Evolutionary conservation across 1,284 basidiomycete genomes (phyloP), one percentile per base, ranked within the genome.

Genomic region (Cutaneotrichosporon sp.): DNA sequence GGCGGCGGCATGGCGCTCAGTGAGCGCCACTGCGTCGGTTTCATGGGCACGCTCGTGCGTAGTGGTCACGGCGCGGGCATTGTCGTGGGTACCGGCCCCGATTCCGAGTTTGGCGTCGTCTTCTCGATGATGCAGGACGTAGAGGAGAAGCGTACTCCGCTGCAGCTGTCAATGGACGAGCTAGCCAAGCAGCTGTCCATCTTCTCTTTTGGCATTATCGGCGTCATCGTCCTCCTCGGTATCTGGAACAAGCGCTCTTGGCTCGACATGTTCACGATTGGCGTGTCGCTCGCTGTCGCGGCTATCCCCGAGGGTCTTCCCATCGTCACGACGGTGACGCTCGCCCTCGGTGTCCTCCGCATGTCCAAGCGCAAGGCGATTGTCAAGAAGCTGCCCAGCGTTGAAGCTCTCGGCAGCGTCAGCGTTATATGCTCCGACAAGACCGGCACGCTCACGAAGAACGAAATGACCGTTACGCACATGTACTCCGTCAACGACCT

Each of bases 91-190:
- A 97, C 87, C 0, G 94, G 94, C 3, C 79, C 82, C 4, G 82
- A 86, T 56, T 94, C 91, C 2, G 94, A 98, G 69, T 96, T 97
- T 72, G 94, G 94, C 17, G 85, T 93, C 55, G 90, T 98, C 61
- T 97, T 98, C 72, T 84, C 85, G 18, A 96, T 97, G 91, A 93
- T 97, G 87, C 91, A 97, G 74, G 90, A 96, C 67, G 88, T 96
- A 39, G 88, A 92, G 59, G 93, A 97, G 74, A 87, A 87, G 68
- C 84, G 91, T 42, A 97, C 94, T 4, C 94, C 92, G 0, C 78
- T 98, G 30, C 94, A 98, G 71, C 76, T 90, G 17, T 89, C 82
- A 67, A 97, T 98, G 94, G 94, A 97, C 70, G 92, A 97, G 68
- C 82, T 98, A 10, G 94, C 94, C 1, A 87, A 92, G 73, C 88